Conservation (phyloP, 805 yeast species). For the Cyberlindnera amylophila region DNA sequence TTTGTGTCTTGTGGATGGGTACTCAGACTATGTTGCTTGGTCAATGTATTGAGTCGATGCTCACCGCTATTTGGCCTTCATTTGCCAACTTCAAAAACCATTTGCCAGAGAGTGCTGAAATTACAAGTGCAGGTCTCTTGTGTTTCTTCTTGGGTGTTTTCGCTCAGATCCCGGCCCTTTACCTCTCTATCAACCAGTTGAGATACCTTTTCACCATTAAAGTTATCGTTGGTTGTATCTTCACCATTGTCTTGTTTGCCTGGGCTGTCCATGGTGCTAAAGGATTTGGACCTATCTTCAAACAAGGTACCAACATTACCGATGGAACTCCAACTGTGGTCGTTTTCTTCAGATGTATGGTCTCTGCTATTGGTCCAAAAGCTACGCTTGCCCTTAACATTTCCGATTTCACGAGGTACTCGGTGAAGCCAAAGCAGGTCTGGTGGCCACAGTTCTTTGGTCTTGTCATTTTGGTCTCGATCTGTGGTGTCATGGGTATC, state of each 20-base stretch:
- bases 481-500: slow-evolving; percentile 32
- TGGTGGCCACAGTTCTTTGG: slow-evolving; percentile 32
- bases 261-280: slow-evolving; percentile 30
- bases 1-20: slow-evolving; percentile 57
- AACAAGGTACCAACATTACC: slow-evolving; percentile 20
- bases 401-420: slow-evolving; percentile 37
- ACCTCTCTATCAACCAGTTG: slow-evolving; percentile 32
- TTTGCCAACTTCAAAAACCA: slow-evolving; percentile 35
- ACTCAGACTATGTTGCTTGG: slow-evolving; percentile 75
- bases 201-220: slow-evolving; percentile 34
- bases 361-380: slow-evolving; percentile 33
- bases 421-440: slow-evolving; percentile 29
- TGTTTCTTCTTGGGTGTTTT: slow-evolving; percentile 33
- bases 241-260: slow-evolving; percentile 32
- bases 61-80: slow-evolving; percentile 56
- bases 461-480: slow-evolving; percentile 26
- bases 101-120: slow-evolving; percentile 19
- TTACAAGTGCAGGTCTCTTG: slow-evolving; percentile 30
- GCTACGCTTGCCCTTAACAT: slow-evolving; percentile 37
- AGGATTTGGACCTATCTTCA: slow-evolving; percentile 28
- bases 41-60: slow-evolving; percentile 65
- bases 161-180: slow-evolving; percentile 32
- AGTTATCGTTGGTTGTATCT: slow-evolving; percentile 29
- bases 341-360: slow-evolving; percentile 27
- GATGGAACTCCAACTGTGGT: slow-evolving; percentile 24